Evolutionary conservation across 2,329 filamentous ascomycete genomes (phyloP).

Genomic region (Diplodia mutila): DNA sequence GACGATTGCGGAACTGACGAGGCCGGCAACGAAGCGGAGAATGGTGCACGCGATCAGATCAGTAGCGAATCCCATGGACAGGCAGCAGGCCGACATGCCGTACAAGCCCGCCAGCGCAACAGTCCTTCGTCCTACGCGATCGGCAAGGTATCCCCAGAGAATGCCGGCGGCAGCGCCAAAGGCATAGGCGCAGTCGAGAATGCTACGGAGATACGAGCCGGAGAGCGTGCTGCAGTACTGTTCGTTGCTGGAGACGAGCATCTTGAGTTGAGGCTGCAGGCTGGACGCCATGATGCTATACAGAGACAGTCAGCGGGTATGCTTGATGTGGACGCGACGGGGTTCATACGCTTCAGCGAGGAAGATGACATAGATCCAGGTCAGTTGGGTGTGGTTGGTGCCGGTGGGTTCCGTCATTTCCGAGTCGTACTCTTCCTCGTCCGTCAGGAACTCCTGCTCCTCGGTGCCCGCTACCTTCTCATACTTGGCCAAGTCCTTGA

Average conservation of each 20-base stretch:
- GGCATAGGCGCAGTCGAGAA: slow-evolving; percentile 54
- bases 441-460: slow-evolving; percentile 35
- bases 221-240: slow-evolving; percentile 50
- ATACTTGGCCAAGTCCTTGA: slow-evolving; percentile 48
- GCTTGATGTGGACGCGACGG: not conserved
- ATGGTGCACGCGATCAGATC: slow-evolving; percentile 47
- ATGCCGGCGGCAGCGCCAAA: slow-evolving; percentile 51
- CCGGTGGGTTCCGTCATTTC: slow-evolving; percentile 24
- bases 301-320: not conserved
- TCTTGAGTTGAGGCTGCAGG: slow-evolving; percentile 51
- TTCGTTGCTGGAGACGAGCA: slow-evolving; percentile 47
- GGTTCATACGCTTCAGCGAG: slow-evolving; percentile 50
- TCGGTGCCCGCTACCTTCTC: slow-evolving; percentile 43
- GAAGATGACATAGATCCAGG: slow-evolving; percentile 51
- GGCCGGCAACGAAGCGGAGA: slow-evolving; percentile 49
- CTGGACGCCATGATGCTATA: slow-evolving; percentile 53
- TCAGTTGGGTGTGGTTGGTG: slow-evolving; percentile 35
- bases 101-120: slow-evolving; percentile 50
- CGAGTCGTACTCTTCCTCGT: slow-evolving; percentile 36
- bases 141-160: slow-evolving; percentile 51
- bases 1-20: slow-evolving; percentile 50
- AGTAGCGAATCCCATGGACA: slow-evolving; percentile 53
- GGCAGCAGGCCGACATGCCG: slow-evolving; percentile 50
- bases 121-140: slow-evolving; percentile 49
- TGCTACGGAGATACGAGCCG: slow-evolving; percentile 51